These are phyloP conservation scores for Mrakiaceae sp. DNA, from an alignment of 1,284 basidiomycete genomes.

Conservation along the genomic window DNA sequence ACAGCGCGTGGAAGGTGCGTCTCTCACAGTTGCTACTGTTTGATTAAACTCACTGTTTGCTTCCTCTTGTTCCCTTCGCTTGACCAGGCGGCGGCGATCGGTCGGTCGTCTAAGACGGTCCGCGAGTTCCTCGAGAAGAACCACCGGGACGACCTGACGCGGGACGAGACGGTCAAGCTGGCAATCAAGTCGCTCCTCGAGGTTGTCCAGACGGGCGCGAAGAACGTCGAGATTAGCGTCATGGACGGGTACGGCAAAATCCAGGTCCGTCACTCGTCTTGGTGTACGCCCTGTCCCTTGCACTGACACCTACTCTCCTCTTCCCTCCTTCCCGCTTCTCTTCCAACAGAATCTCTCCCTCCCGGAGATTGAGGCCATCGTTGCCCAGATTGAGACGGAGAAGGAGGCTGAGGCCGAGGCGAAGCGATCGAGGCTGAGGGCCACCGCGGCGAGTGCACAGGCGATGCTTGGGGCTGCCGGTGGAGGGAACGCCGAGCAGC, in stretches of 20 bases:
- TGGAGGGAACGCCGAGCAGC: constrained; percentile 29
- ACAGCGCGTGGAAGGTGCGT: constrained; percentile 93
- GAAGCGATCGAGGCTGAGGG: constrained; percentile 63
- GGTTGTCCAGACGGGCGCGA: constrained; percentile 97
- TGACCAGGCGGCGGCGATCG: constrained; percentile 84
- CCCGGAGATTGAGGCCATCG: constrained; percentile 78
- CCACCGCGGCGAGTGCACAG: constrained; percentile 70
- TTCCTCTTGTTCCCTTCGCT: neutral
- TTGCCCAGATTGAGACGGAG: constrained; percentile 81
- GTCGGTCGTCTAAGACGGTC: constrained; percentile 94
- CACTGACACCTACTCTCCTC: neutral
- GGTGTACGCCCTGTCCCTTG: neutral
- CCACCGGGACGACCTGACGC: constrained; percentile 77
- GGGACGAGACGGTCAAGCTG: constrained; percentile 86
- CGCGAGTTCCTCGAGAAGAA: constrained; percentile 99
- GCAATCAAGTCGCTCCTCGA: constrained; percentile 93
- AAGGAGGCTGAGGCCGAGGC: constrained; percentile 92
- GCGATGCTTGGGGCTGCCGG: constrained; percentile 50
- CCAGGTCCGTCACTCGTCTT: constrained; percentile 47
- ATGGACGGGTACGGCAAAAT: constrained; percentile 90
- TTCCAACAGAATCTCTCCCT: constrained; percentile 62
- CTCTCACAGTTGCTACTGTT: neutral
- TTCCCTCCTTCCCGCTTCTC: neutral
- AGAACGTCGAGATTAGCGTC: constrained; percentile 96
- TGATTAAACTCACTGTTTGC: neutral